Percentiles rank a stretch among this genome's conserved stretches.
phyloP scores from a whole-genome alignment of 139 green algal genomes.

The Chlorella sp. region DNA sequence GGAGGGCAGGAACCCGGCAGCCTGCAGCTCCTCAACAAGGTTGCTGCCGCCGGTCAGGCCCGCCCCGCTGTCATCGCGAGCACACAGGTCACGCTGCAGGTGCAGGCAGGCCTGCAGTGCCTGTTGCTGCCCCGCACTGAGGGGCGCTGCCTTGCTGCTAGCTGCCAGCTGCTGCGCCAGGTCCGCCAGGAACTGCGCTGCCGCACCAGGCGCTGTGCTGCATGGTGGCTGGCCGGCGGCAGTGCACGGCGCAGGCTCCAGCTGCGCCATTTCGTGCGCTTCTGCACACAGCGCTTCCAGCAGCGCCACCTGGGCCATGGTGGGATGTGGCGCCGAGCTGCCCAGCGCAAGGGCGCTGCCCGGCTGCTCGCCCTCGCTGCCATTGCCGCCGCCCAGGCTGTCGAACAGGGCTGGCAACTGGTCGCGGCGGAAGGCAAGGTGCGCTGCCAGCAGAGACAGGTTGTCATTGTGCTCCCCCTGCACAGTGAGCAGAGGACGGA shows the following conservation, averaged over 20 bases:
- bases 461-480: conserved; percentile 38
- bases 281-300: conserved; percentile 28
- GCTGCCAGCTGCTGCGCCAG: conserved; percentile 19
- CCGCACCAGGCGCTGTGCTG: no score
- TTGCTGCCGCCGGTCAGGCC: conserved; percentile 11
- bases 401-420: conserved; percentile 3
- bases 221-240: no score
- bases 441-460: conserved; percentile 26
- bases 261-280: conserved; percentile 18
- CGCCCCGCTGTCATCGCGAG: conserved; percentile 38
- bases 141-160: background rate
- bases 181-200: background rate
- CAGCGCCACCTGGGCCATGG: conserved; percentile 25
- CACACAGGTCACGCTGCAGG: conserved; percentile 39
- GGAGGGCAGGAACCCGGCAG: conserved; percentile 2
- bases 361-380: background rate
- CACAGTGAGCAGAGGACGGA: background rate
- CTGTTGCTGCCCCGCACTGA: conserved; percentile 31
- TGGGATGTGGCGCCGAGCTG: background rate
- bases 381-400: background rate
- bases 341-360: background rate
- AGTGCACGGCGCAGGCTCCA: background rate
- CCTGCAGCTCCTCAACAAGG: conserved; percentile 22
- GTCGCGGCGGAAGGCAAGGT: conserved; percentile 23
- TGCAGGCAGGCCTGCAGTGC: conserved; percentile 46